phyloP scores from a whole-genome alignment of 2,329 filamentous ascomycete genomes.

The Aureobasidium musti region DNA sequence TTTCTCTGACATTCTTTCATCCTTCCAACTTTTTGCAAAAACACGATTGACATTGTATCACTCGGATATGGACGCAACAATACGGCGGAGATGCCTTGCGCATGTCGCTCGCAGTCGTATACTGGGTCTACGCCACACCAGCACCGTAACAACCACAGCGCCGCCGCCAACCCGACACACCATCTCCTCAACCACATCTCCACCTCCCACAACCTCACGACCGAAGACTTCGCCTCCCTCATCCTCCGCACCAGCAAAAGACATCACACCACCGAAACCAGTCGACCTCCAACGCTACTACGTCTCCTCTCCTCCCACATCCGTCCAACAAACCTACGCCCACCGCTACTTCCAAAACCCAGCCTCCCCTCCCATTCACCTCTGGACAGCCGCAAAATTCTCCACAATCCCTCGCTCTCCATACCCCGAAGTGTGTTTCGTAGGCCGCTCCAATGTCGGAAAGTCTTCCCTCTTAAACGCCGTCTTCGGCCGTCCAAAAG shows the following conservation, averaged over 20 bases:
- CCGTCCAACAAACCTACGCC: slow-evolving; percentile 46
- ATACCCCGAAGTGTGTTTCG: slow-evolving; percentile 64
- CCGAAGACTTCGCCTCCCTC: neutral
- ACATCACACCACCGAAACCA: neutral
- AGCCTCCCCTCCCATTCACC: slow-evolving; percentile 51
- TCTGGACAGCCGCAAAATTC: slow-evolving; percentile 64
- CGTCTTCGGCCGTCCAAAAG: slow-evolving; percentile 51
- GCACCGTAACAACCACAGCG: neutral
- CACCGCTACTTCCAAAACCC: slow-evolving; percentile 50
- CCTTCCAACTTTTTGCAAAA: neutral
- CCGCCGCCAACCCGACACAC: neutral
- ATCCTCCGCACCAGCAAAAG: neutral
- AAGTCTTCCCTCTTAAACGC: slow-evolving; percentile 69
- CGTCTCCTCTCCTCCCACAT: slow-evolving; percentile 37
- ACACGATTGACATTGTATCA: neutral
- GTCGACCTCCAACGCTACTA: slow-evolving; percentile 40
- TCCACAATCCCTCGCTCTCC: slow-evolving; percentile 57
- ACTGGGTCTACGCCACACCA: slow-evolving; percentile 6
- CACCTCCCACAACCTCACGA: neutral
- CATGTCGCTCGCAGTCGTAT: slow-evolving; percentile 15
- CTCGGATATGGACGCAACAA: neutral
- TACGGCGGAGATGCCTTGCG: slow-evolving; percentile 11
- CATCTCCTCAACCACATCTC: neutral
- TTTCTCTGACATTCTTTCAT: neutral
- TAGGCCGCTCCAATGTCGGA: slow-evolving; percentile 70